Evolutionary conservation across 1,139 yeast species (phyloP).

Genomic region (Meyerozyma smithsonii): DNA sequence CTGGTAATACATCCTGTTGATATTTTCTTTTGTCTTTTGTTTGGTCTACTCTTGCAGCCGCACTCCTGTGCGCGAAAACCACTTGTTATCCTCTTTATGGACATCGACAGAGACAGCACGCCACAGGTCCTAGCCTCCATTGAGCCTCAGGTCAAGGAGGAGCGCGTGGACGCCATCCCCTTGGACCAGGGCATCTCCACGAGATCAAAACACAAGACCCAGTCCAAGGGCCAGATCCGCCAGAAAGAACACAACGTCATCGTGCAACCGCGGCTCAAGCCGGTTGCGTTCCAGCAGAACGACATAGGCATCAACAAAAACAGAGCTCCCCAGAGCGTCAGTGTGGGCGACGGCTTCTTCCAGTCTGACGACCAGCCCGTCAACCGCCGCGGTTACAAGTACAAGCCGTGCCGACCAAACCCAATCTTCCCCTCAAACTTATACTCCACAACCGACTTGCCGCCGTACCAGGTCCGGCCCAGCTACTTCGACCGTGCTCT

Average conservation of each 20-base stretch:
- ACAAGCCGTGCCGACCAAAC: slow-evolving; percentile 73
- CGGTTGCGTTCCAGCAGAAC: slow-evolving; percentile 34
- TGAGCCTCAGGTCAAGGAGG: slow-evolving; percentile 21
- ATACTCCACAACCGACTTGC: slow-evolving; percentile 71
- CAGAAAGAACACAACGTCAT: slow-evolving; percentile 28
- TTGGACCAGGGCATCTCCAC: slow-evolving; percentile 20
- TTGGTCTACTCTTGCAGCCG: no score
- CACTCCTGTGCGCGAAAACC: no score
- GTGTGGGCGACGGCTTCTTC: slow-evolving; percentile 28
- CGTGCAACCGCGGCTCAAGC: slow-evolving; percentile 43
- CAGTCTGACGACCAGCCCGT: slow-evolving; percentile 72
- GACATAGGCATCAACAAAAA: slow-evolving; percentile 21
- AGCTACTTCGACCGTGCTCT: slow-evolving; percentile 71
- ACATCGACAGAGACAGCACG: background rate
- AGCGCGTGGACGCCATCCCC: slow-evolving; percentile 2
- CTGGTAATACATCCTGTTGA: background rate
- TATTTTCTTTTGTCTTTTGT: background rate
- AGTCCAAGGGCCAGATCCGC: slow-evolving; percentile 18
- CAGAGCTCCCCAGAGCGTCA: background rate
- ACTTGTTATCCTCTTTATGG: no score
- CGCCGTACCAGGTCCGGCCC: slow-evolving; percentile 60
- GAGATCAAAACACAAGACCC: slow-evolving; percentile 17
- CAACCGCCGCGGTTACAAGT: slow-evolving; percentile 78
- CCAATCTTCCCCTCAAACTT: slow-evolving; percentile 54
- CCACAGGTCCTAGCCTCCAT: slow-evolving; percentile 9